Base-by-base conservation (phyloP, 2,329 filamentous ascomycete genomes). In the Alternaria triticina region DNA sequence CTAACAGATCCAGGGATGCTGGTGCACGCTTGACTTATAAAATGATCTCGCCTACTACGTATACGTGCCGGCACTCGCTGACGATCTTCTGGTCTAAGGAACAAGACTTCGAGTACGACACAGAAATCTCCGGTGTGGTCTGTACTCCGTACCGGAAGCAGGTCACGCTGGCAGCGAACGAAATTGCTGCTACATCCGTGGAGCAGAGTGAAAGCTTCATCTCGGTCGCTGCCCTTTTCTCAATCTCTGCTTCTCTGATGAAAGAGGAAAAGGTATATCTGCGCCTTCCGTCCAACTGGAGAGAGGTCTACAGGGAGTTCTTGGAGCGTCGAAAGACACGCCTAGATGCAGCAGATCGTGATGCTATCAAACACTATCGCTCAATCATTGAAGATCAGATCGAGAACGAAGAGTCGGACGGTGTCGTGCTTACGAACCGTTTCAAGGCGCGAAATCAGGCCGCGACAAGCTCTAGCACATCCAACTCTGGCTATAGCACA, bases 191-290 rank as follows among this genome's bases (percentile, higher is more conserved):
- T 0, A 88, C 93, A 0, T 91, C 93, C 57, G 70, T 85, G 12
- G 89, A 90, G 67, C 94, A 99, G 76, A 96, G 96, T 6, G 94
- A 98, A 78, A 90, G 90, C 1, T 98, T 90, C 70, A 86, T 96
- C 45, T 92, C 94, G 6, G 97, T 94, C 0, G 85, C 88, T 12
- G 93, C 91, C 2, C 82, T 99, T 2, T 97, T 97, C 77, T 86
- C 92, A 44, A 85, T 97, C 1, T 97, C 94, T 68, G 88, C 89
- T 2, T 86, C 87, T n/a, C 92, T 89, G 15, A 81, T 88, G 0
- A 96, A 93, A 71, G 95, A 98, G 74, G 93, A 96, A 67, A 98
- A 96, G 77, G 88, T 93, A 3, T 91, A 90, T 62, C 78, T 97
- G 66, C 88, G 92, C 54, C 83, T 99, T 15, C 93, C 94, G 5